A percentile compares a stretch with the other conserved stretches of the same genome.
These are phyloP conservation scores for Neonectria neomacrospora DNA, from an alignment of 2,329 filamentous ascomycete species.

Conservation along the genomic window DNA sequence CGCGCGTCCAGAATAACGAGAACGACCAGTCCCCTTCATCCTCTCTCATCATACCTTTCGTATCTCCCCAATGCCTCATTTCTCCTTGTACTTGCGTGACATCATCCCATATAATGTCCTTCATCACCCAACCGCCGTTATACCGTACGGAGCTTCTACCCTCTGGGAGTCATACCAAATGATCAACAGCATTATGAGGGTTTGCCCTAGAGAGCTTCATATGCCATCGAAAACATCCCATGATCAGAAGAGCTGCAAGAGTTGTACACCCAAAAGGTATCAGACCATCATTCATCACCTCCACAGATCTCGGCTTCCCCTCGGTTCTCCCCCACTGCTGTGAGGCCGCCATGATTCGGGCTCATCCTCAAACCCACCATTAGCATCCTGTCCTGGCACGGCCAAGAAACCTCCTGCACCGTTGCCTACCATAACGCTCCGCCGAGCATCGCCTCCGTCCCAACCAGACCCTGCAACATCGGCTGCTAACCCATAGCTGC, in stretches of 20 bases:
- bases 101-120: neutral
- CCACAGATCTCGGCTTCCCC: conserved; percentile 42
- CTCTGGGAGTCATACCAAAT: neutral
- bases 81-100: neutral
- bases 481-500: conserved; percentile 67
- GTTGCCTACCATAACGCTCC: conserved; percentile 65
- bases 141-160: neutral
- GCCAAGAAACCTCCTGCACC: conserved; percentile 64
- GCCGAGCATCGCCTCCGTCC: conserved; percentile 62
- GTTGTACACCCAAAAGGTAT: neutral
- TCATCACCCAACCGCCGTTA: neutral
- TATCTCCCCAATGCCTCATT: neutral
- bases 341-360: conserved; percentile 46
- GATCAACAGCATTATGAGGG: neutral
- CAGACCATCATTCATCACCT: conserved; percentile 20
- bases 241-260: neutral
- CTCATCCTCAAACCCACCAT: conserved; percentile 23
- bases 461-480: conserved; percentile 62
- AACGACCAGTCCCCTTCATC: neutral
- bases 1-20: conserved; percentile 8
- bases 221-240: neutral
- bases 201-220: neutral
- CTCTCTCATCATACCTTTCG: neutral
- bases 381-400: conserved; percentile 53
- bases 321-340: conserved; percentile 55